Evolutionary conservation across 202 grass and related monocot genomes (phyloP), one percentile per base, ranked within the genome.

Genomic region (Panicum hallii): DNA sequence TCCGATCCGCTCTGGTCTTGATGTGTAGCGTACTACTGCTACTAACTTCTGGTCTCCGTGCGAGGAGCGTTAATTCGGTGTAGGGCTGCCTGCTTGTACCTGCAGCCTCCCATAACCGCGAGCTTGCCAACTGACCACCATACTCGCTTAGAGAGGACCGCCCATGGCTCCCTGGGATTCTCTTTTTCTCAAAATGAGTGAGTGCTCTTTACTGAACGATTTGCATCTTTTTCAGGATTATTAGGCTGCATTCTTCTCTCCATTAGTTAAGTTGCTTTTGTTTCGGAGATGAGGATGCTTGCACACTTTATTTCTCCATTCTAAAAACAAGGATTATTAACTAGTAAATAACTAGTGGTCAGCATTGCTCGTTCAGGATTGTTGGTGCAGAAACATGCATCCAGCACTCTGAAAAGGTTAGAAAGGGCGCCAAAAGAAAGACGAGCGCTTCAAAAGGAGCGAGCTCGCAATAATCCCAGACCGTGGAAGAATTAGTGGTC

Each of bases 381-480:
- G 72, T 36, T 82, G 64, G 72, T 63, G 45, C 54, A 63, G 17
- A 58, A 55, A 78, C 30, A 80, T 61, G 49, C 41, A 82, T 4
- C 79, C 12, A 78, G 6, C 83, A 67, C 72, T 72, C 56, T 15
- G 3, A 32, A 78, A 78, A 82, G 79, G 45, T 73, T 23, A 70
- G 8, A 76, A 55, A 12, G 8, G 26, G 9, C 0, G 23, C 22
- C 50, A 48, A 19, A 74, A 43, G 46, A 30, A 43, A 50, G 14
- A 50, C 15, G 28, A 11, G 12, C 3, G 10, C 57, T 61, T 14
- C 11, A 61, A 77, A 69, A 58, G n/a, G 9, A 67, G 75, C 34
- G 61, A 34, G n/a, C 36, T 38, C 1, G 34, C 58, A 17, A 84
- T 58, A 63, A 53, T 73, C 65, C 26, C 57, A 58, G 57, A 72